A percentile compares a stretch with the other conserved stretches of the same genome.
These are phyloP conservation scores for Tricholoma saponaceum DNA, from an alignment of 768 basidiomycete genomes.

Conservation along the genomic window DNA sequence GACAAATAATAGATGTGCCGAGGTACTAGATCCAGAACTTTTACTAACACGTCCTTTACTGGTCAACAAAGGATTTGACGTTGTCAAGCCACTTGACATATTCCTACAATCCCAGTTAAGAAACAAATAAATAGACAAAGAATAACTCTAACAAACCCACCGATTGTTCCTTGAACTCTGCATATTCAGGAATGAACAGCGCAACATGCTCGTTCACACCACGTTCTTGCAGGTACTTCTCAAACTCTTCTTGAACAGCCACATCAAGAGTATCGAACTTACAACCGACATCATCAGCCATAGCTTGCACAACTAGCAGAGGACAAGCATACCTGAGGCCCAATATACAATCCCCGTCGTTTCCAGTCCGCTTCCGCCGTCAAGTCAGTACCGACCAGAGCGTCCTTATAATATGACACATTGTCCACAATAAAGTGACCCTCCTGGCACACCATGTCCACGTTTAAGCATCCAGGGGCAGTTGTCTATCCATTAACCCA, in stretches of 20 bases:
- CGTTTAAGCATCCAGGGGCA: constrained; percentile 62
- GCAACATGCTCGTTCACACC: constrained; percentile 83
- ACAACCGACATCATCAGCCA: constrained; percentile 2
- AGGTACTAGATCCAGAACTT: too few relatives aligned
- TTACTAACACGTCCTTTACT: constrained; percentile 23
- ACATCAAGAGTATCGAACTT: constrained; percentile 93
- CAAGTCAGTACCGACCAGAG: constrained; percentile 65
- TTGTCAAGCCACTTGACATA: constrained; percentile 86
- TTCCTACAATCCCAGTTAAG: constrained; percentile 49
- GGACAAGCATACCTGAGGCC: constrained; percentile 61
- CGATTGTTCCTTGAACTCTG: constrained; percentile 90
- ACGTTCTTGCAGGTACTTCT: constrained; percentile 84
- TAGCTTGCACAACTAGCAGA: neutral
- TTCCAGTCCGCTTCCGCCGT: constrained; percentile 93
- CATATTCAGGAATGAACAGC: constrained; percentile 84
- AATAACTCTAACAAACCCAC: constrained; percentile 37
- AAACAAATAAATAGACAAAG: constrained; percentile 3
- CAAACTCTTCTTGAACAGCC: constrained; percentile 86
- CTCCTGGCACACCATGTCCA: constrained; percentile 78
- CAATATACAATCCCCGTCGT: constrained; percentile 87
- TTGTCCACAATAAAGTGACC: constrained; percentile 86
- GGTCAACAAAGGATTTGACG: constrained; percentile 80
- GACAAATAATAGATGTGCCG: too few relatives aligned
- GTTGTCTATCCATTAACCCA: constrained; percentile 32
- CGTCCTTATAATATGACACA: constrained; percentile 79